Evolutionary conservation across 2,329 filamentous ascomycete species (phyloP).

Genomic region (Aureobasidium sp.): DNA sequence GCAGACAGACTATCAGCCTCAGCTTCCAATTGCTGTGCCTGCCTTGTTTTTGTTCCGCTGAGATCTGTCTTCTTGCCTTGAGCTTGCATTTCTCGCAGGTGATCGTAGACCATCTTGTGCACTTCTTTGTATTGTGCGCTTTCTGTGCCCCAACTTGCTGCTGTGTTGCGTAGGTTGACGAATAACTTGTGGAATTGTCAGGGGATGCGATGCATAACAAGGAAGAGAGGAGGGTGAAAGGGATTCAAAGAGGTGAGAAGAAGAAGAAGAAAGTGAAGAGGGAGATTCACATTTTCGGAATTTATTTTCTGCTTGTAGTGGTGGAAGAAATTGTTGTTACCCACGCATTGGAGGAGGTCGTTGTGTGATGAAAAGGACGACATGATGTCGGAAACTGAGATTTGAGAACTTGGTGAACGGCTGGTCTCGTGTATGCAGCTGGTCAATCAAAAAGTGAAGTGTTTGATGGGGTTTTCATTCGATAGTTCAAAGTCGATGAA

Average conservation of each 20-base stretch:
- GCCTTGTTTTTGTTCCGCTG: conserved; percentile 1
- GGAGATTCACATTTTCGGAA: background rate
- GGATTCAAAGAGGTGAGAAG: background rate
- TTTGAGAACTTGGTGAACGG: background rate
- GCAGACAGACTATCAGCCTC: background rate
- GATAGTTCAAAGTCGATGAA: background rate
- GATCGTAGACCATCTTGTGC: conserved; percentile 22
- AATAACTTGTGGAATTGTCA: conserved; percentile 20
- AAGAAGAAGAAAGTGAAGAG: background rate
- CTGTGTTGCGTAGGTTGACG: conserved; percentile 27
- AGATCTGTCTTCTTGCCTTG: conserved; percentile 20
- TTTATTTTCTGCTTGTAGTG: conserved; percentile 3
- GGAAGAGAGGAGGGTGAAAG: background rate
- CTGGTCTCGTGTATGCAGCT: background rate
- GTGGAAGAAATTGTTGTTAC: background rate
- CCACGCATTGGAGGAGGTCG: conserved; percentile 2
- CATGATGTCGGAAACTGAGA: background rate
- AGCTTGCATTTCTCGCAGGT: conserved; percentile 23
- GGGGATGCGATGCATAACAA: background rate
- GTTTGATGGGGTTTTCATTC: background rate
- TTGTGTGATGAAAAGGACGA: background rate
- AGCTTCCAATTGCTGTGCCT: background rate
- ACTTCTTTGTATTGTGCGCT: conserved; percentile 24
- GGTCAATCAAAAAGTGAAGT: background rate
- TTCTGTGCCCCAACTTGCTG: conserved; percentile 26